These are phyloP conservation scores for Chaetomium tenue DNA, from an alignment of 495 filamentous ascomycete genomes.

Conservation along the genomic window DNA sequence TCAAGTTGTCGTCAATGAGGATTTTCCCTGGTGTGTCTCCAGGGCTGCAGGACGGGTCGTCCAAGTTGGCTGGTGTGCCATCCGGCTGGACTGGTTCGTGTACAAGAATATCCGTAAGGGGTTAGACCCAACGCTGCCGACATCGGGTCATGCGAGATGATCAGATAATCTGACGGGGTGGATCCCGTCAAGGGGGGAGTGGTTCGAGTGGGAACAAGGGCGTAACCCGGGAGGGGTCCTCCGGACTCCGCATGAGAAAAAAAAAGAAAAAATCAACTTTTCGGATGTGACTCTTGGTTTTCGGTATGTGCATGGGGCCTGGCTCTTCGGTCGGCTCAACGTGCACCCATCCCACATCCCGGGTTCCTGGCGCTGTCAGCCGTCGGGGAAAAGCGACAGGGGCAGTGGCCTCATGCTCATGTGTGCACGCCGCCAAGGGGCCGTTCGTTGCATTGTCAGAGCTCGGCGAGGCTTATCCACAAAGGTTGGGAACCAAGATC, in stretches of 20 bases:
- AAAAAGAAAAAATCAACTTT: not conserved
- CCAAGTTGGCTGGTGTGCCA: too few species aligned
- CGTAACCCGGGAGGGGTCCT: not conserved
- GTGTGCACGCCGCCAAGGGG: too few species aligned
- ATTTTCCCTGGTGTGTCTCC: not conserved
- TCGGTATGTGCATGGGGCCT: too few species aligned
- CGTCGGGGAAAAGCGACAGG: too few species aligned
- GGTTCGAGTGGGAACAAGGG: not conserved
- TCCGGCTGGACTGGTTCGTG: not conserved
- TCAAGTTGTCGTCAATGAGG: not conserved
- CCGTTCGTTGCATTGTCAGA: too few species aligned
- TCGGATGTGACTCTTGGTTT: too few species aligned
- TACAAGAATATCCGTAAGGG: not conserved
- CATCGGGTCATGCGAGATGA: constrained; percentile 1
- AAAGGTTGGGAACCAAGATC: too few species aligned
- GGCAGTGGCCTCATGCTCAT: too few species aligned
- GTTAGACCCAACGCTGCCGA: not conserved
- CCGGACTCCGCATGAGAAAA: not conserved
- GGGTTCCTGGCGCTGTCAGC: too few species aligned
- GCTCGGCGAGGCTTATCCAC: too few species aligned
- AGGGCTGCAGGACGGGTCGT: not conserved
- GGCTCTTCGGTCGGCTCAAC: too few species aligned
- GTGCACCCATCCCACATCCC: too few species aligned
- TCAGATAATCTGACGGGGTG: not conserved
- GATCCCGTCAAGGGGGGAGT: not conserved